Evolutionary conservation across 2,329 filamentous ascomycete genomes (phyloP).

Genomic region (Madurella fahalii): DNA sequence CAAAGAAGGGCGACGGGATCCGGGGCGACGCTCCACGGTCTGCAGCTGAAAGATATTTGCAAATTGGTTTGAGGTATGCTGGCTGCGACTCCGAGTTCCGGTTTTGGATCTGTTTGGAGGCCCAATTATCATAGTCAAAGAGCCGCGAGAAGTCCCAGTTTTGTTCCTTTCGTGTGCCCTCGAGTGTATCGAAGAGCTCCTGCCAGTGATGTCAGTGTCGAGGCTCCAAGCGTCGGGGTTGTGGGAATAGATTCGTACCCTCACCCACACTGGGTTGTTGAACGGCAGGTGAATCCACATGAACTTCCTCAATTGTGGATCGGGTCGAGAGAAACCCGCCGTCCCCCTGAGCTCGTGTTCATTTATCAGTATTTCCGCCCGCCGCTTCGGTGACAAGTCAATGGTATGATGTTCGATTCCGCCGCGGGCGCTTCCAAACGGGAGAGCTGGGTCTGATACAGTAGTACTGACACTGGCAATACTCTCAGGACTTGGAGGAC

Average conservation of each 20-base stretch:
- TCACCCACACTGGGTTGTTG: slow-evolving; percentile 56
- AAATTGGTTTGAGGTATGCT: slow-evolving; percentile 38
- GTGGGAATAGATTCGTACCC: slow-evolving; percentile 34
- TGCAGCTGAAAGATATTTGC: slow-evolving; percentile 33
- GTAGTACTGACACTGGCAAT: slow-evolving; percentile 26
- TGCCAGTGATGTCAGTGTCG: slow-evolving; percentile 19
- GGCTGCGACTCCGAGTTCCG: slow-evolving; percentile 38
- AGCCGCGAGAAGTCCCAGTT: slow-evolving; percentile 36
- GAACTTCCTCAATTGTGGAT: slow-evolving; percentile 43
- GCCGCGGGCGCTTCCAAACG: slow-evolving; percentile 1
- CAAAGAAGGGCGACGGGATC: slow-evolving; percentile 15
- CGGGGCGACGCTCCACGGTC: slow-evolving; percentile 28
- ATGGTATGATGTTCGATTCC: slow-evolving; percentile 14
- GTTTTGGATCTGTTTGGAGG: slow-evolving; percentile 38
- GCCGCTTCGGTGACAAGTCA: slow-evolving; percentile 16
- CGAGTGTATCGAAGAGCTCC: slow-evolving; percentile 39
- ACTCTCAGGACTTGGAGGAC: slow-evolving; percentile 31
- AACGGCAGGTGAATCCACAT: slow-evolving; percentile 56
- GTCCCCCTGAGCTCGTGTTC: slow-evolving; percentile 26
- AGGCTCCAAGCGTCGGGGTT: background rate
- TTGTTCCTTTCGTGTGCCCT: slow-evolving; percentile 34
- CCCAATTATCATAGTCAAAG: slow-evolving; percentile 41
- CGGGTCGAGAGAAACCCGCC: slow-evolving; percentile 40
- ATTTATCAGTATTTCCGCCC: slow-evolving; percentile 18
- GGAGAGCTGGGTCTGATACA: slow-evolving; percentile 31